These are phyloP conservation scores for Diaporthe nobilis DNA, from an alignment of 2,329 filamentous ascomycete genomes.

Conservation along the genomic window DNA sequence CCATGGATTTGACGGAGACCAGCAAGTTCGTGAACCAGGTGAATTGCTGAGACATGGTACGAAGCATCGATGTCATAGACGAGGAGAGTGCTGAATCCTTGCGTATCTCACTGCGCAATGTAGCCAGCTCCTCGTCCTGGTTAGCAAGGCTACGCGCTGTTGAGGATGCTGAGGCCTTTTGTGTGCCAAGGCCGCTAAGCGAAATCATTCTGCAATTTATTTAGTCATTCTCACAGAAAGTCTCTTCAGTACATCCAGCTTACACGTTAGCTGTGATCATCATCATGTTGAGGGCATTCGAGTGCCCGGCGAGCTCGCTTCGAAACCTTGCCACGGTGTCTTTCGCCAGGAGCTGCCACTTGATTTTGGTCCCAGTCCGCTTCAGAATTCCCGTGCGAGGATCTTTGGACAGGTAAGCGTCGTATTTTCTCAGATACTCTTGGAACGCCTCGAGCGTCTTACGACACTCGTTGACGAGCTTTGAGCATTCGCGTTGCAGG, in stretches of 20 bases:
- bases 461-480: not conserved
- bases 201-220: not conserved
- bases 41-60: not conserved
- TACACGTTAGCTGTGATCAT: not conserved
- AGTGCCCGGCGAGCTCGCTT: not conserved
- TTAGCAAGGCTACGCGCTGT: not conserved
- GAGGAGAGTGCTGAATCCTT: not conserved
- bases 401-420: not conserved
- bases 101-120: not conserved
- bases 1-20: not conserved
- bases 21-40: not conserved
- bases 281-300: not conserved
- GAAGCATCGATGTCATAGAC: not conserved
- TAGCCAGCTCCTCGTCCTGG: not conserved
- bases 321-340: not conserved
- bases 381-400: not conserved
- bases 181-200: not conserved
- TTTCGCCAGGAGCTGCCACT: not conserved
- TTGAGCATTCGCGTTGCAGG: not conserved
- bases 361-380: not conserved
- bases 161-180: not conserved
- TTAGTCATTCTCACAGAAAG: no score
- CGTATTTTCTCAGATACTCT: not conserved
- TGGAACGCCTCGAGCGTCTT: not conserved
- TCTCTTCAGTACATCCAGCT: no score